Evolutionary conservation across 805 yeast genomes (phyloP).

Genomic region (Nakazawaea holstii): DNA sequence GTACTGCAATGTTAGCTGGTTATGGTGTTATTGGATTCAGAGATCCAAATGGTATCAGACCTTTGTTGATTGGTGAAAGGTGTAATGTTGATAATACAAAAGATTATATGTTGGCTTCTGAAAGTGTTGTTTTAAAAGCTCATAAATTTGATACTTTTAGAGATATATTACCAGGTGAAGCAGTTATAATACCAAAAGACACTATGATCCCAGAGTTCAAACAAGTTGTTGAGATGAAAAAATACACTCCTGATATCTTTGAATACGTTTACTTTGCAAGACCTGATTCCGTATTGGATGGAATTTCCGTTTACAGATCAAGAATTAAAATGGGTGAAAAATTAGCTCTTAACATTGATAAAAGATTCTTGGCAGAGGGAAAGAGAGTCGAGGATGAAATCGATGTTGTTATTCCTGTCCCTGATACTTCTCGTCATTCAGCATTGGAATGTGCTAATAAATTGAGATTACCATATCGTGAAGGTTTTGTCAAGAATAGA

Average conservation of each 20-base stretch:
- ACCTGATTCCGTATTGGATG: constrained; percentile 94
- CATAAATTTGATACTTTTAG: constrained; percentile 77
- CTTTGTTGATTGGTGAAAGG: constrained; percentile 83
- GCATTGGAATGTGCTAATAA: constrained; percentile 88
- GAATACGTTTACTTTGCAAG: constrained; percentile 98
- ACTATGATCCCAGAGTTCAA: constrained; percentile 70
- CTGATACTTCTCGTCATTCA: constrained; percentile 95
- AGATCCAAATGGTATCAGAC: constrained; percentile 96
- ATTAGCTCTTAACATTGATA: constrained; percentile 66
- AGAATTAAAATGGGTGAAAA: constrained; percentile 92
- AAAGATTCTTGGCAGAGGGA: constrained; percentile 30
- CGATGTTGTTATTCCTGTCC: constrained; percentile 96
- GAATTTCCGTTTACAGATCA: constrained; percentile 91
- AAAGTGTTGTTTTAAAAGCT: constrained; percentile 90
- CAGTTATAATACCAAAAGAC: constrained; percentile 84
- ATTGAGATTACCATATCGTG: constrained; percentile 81
- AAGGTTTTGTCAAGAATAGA: constrained; percentile 94
- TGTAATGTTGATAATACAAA: constrained; percentile 56
- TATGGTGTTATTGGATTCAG: constrained; percentile 93
- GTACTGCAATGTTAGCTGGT: constrained; percentile 93
- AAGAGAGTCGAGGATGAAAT: constrained; percentile 49
- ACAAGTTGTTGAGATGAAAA: constrained; percentile 74
- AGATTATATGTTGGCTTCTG: constrained; percentile 95
- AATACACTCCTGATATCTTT: constrained; percentile 92
- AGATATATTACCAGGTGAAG: constrained; percentile 93